These are phyloP conservation scores for Centaurea solstitialis DNA, from an alignment of 129 eudicot genomes.

Conservation along the genomic window DNA sequence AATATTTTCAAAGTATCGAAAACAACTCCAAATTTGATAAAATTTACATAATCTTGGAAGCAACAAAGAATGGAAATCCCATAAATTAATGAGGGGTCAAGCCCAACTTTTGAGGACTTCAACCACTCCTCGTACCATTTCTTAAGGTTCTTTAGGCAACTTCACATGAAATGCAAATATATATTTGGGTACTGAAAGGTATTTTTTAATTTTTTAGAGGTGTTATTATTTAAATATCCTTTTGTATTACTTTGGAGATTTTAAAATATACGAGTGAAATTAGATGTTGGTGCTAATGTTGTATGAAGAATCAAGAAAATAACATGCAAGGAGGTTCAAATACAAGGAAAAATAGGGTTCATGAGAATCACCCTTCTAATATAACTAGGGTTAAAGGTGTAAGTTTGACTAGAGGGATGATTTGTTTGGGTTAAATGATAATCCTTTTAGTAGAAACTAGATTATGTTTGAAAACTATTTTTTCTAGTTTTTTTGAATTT, in stretches of 20 bases:
- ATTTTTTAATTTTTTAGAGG: neutral
- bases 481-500: neutral
- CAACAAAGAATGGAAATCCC: neutral
- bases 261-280: neutral
- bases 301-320: neutral
- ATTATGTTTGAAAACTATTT: too few species aligned
- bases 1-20: neutral
- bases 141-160: constrained; percentile 18
- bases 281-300: neutral
- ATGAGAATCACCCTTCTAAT: neutral
- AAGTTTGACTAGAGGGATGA: too few species aligned
- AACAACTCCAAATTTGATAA: neutral
- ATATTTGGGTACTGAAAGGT: neutral
- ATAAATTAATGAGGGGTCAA: neutral
- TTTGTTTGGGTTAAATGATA: too few species aligned
- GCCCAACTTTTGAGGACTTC: constrained; percentile 22
- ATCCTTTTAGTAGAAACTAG: too few species aligned
- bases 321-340: neutral
- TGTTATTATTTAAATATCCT: neutral
- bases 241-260: neutral
- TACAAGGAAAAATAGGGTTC: neutral
- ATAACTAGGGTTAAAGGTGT: neutral
- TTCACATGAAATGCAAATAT: constrained; percentile 20
- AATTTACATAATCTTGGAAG: constrained; percentile 12
- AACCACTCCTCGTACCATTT: constrained; percentile 24